A percentile compares a stretch with the other conserved stretches of the same genome.
phyloP scores from a whole-genome alignment of 2,329 filamentous ascomycete species.

The Chrysoporthe deuterocubensis region DNA sequence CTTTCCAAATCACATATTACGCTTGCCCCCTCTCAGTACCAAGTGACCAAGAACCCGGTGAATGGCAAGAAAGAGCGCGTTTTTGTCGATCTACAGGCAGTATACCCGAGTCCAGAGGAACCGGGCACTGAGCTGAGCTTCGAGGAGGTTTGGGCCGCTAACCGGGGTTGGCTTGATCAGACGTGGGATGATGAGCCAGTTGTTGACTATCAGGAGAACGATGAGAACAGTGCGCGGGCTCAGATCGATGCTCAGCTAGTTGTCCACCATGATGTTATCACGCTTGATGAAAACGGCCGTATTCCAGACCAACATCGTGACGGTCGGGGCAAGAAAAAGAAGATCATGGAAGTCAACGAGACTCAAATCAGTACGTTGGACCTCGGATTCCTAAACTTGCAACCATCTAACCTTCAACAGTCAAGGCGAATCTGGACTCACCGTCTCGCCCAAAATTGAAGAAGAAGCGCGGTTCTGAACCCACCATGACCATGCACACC shows the following conservation, averaged over 20 bases:
- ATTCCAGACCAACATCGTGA: constrained; percentile 50
- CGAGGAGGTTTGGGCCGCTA: constrained; percentile 84
- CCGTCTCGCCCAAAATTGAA: constrained; percentile 84
- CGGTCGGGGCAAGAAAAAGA: constrained; percentile 69
- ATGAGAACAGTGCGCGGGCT: constrained; percentile 36
- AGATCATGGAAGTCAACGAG: constrained; percentile 84
- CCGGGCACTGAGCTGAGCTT: constrained; percentile 81
- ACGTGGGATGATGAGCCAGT: constrained; percentile 52
- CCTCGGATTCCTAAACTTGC: neutral
- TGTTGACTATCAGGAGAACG: constrained; percentile 29
- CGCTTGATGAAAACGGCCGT: constrained; percentile 64
- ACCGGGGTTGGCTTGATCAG: constrained; percentile 69
- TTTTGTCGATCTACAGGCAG: constrained; percentile 80
- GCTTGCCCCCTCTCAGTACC: constrained; percentile 72
- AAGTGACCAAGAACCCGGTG: constrained; percentile 80
- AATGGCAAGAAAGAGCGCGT: constrained; percentile 85
- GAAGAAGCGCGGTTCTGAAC: constrained; percentile 70
- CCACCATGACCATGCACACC: constrained; percentile 98
- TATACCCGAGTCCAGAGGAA: constrained; percentile 79
- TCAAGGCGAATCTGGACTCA: constrained; percentile 92
- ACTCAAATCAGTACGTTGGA: constrained; percentile 81
- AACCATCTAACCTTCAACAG: constrained; percentile 49
- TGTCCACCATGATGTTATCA: constrained; percentile 49
- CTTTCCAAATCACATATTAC: constrained; percentile 66
- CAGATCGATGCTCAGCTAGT: constrained; percentile 44